Percentiles rank a stretch among this genome's conserved stretches.
Conservation (phyloP, 345 rosid genomes). For the Citrus reticulata region DNA sequence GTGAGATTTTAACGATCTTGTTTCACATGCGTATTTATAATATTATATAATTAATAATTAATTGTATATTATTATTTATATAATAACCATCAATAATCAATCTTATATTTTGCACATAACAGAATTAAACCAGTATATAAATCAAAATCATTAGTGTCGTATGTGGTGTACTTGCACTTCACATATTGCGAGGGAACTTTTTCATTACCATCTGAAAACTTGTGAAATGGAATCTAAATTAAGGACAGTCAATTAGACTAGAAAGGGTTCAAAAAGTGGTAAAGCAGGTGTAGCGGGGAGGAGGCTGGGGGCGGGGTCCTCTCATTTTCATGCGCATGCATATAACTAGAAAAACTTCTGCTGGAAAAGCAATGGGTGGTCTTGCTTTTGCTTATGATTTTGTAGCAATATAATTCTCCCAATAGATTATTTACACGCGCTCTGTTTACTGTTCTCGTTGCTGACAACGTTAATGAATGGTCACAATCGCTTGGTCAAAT, state of each 20-base stretch:
- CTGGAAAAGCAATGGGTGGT: constrained; percentile 8
- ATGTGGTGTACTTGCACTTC: background rate
- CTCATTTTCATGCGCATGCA: constrained; percentile 20
- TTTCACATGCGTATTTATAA: too few species aligned
- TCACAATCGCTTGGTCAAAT: constrained; percentile 15
- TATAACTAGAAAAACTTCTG: constrained; percentile 20
- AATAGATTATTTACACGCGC: constrained; percentile 4
- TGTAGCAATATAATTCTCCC: background rate
- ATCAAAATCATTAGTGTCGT: background rate
- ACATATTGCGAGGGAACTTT: background rate
- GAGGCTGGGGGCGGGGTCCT: constrained; percentile 21
- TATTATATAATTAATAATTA: too few species aligned
- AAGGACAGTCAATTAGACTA: constrained; percentile 3
- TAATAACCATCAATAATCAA: too few species aligned
- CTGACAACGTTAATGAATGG: constrained; percentile 15
- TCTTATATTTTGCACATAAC: background rate
- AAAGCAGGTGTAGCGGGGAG: too few species aligned
- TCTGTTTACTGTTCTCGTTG: background rate
- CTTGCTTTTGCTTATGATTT: background rate
- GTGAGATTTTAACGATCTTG: background rate
- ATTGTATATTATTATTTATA: too few species aligned
- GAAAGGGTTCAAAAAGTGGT: constrained; percentile 2
- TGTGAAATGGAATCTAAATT: constrained; percentile 22
- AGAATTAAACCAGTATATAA: background rate
- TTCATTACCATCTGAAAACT: background rate